Evolutionary conservation across 2,329 filamentous ascomycete genomes (phyloP).

Genomic region (Colletotrichum sp.): DNA sequence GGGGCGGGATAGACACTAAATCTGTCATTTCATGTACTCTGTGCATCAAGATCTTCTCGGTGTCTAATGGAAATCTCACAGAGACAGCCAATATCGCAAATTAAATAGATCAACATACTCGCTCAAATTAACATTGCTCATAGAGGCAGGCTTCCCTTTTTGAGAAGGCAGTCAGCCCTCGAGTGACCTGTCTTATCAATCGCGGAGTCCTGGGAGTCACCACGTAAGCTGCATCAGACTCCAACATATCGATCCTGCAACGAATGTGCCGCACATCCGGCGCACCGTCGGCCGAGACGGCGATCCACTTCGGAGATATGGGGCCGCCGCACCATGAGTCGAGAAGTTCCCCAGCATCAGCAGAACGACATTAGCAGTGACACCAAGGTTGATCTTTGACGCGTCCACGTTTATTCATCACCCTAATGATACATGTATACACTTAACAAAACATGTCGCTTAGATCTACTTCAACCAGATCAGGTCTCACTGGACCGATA

Average conservation of each 20-base stretch:
- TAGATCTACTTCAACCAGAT: not conserved
- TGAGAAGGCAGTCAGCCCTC: not conserved
- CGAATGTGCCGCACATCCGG: not conserved
- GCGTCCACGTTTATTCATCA: not conserved
- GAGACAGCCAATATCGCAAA: fast-evolving
- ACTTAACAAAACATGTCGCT: not conserved
- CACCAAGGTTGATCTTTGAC: not conserved
- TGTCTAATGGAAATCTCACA: too few relatives aligned
- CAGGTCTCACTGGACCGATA: not conserved
- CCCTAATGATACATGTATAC: not conserved
- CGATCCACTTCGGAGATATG: not conserved
- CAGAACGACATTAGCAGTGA: not conserved
- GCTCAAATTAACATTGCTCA: fast-evolving
- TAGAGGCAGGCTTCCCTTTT: not conserved
- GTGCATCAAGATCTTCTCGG: too few relatives aligned
- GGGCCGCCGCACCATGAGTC: not conserved
- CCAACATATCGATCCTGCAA: too few relatives aligned
- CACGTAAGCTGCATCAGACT: not conserved
- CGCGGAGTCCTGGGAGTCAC: not conserved
- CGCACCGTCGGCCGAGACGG: not conserved
- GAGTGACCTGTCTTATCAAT: not conserved
- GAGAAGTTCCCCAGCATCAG: not conserved
- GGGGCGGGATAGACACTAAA: fast-evolving
- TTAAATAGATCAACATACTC: not conserved
- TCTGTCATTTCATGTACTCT: fast-evolving